Evolutionary conservation across 1,284 basidiomycete genomes (phyloP).

Genomic region (Stereum hirsutum): DNA sequence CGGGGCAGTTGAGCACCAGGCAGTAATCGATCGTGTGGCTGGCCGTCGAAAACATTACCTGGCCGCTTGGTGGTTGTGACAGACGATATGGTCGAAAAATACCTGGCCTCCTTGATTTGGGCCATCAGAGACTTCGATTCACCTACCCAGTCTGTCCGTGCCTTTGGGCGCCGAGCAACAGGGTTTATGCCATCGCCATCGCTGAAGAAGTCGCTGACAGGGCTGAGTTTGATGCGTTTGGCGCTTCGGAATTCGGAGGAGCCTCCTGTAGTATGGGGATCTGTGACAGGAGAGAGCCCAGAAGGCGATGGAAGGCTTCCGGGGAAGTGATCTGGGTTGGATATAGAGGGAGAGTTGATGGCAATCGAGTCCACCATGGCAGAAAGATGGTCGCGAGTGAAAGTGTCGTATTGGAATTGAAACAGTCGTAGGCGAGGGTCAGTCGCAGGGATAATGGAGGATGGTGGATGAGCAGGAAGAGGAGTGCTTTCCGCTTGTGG

Average conservation of each 20-base stretch:
- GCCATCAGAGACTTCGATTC: conserved; percentile 67
- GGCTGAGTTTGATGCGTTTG: conserved; percentile 69
- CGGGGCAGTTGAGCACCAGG: too few relatives aligned
- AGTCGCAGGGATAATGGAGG: conserved; percentile 34
- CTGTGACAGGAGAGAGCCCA: conserved; percentile 14
- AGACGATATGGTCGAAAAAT: conserved; percentile 66
- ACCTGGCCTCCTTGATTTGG: conserved; percentile 63
- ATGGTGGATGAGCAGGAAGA: conserved; percentile 21
- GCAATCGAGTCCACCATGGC: conserved; percentile 87
- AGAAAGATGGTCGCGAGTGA: conserved; percentile 85
- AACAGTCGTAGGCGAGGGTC: conserved; percentile 79
- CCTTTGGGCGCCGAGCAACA: conserved; percentile 36
- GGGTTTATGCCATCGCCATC: conserved; percentile 35
- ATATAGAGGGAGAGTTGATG: conserved; percentile 61
- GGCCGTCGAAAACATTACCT: too few relatives aligned
- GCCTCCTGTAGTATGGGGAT: conserved; percentile 29
- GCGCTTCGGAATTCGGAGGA: conserved; percentile 53
- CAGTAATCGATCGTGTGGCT: too few relatives aligned
- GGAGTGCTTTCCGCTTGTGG: conserved; percentile 45
- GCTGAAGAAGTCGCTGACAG: conserved; percentile 44
- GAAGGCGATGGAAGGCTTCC: conserved; percentile 19
- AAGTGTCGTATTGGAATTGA: conserved; percentile 89
- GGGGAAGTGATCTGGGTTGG: conserved; percentile 26
- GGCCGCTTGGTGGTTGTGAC: conserved; percentile 25
- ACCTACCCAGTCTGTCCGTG: conserved; percentile 58